Conservation (phyloP, 1,139 yeast species). For the Spathaspora sp. region DNA sequence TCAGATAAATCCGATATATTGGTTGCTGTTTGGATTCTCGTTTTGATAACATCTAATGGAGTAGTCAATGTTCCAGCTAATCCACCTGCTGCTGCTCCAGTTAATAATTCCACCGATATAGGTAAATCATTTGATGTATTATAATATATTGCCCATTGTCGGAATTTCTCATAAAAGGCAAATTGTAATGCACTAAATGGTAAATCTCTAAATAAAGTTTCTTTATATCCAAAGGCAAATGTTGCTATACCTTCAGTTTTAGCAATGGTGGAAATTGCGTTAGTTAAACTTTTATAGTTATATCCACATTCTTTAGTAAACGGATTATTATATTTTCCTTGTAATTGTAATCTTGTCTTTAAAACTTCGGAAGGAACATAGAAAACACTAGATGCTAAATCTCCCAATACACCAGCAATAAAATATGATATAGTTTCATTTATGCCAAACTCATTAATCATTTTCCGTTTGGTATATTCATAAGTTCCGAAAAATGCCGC, state of each 20-base stretch:
- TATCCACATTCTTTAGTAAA: conserved; percentile 75
- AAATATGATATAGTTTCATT: conserved; percentile 82
- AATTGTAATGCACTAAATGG: conserved; percentile 96
- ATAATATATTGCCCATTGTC: conserved; percentile 57
- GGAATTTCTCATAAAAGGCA: conserved; percentile 88
- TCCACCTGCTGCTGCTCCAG: conserved; percentile 98
- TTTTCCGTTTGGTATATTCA: conserved; percentile 70
- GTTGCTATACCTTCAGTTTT: conserved; percentile 72
- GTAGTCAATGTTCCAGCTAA: conserved; percentile 83
- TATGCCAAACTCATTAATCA: conserved; percentile 62
- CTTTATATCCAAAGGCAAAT: conserved; percentile 87
- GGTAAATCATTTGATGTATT: conserved; percentile 49
- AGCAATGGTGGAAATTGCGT: conserved; percentile 66
- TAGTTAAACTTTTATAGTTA: conserved; percentile 69
- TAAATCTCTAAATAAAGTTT: conserved; percentile 84
- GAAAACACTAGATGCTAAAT: conserved; percentile 82
- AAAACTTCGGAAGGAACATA: conserved; percentile 98
- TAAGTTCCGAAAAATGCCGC: conserved; percentile 90
- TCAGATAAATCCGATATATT: conserved; percentile 13
- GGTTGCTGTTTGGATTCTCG: conserved; percentile 78
- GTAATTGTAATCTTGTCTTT: conserved; percentile 88
- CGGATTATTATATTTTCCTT: conserved; percentile 83
- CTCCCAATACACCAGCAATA: conserved; percentile 87
- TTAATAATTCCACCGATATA: conserved; percentile 60
- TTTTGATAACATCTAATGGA: conserved; percentile 89